Evolutionary conservation across 2,329 filamentous ascomycete genomes (phyloP), one percentile per base, ranked within the genome.

Genomic region (Penicillium brasilianum): DNA sequence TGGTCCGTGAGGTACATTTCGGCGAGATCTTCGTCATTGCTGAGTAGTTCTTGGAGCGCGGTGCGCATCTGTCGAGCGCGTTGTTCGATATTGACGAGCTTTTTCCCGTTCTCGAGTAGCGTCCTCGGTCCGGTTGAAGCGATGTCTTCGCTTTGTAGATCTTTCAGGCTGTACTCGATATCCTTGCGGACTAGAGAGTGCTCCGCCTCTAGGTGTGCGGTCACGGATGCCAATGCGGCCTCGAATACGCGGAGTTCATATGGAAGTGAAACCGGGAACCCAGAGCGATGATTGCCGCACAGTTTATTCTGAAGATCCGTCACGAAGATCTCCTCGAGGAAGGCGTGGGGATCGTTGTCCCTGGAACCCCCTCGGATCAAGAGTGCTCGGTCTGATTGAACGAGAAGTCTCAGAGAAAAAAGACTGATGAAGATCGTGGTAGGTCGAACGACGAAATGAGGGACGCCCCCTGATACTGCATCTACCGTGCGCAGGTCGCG

Each of bases 241-340:
- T 77, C 76, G 2, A 77, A 62, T 1, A 74, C 72, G 11, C 73
- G 72, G 11, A 77, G 63, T 63, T 78, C 76, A 58, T 72, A 78
- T 0, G 74, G 74, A 25, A 71, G 62, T 13, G 56, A 64, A 13
- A 64, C 51, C 6, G 69, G 52, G 7, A 65, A 56, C 10, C 65
- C 71, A 9, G 60, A 58, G 8, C 64, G 67, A 7, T 58, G 55
- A 43, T 51, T 50, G 1, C 60, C 64, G 2, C 62, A 66, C 16
- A 74, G 51, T 50, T 69, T 73, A 10, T 55, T 59, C 28, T 72
- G 66, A 2, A 77, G 62, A 53, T 75, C 69, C 16, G 70, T 63
- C 20, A 66, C 61, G 34, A 76, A 72, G 4, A 72, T 62, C 43
- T 66, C 62, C 25, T 67, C 64, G 41, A 67, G 59, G 5, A 62